Evolutionary conservation across 257 asterid genomes (phyloP).

Genomic region (Thymus mandschuricus): DNA sequence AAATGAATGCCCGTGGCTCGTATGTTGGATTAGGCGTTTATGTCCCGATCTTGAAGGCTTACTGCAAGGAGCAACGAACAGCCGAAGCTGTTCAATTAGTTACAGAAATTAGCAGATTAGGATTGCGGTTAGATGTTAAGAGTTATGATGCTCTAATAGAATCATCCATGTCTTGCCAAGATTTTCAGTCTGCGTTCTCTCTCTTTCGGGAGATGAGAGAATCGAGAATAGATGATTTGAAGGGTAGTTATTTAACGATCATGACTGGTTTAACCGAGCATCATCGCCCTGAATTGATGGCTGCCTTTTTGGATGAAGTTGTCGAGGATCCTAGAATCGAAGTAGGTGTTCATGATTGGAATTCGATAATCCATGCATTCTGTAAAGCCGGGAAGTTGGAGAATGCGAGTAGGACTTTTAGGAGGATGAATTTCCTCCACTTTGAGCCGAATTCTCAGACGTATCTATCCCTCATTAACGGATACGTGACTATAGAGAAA

Average conservation of each 20-base stretch:
- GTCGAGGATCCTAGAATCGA: slow-evolving; percentile 84
- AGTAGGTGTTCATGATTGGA: slow-evolving; percentile 94
- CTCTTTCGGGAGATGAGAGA: slow-evolving; percentile 95
- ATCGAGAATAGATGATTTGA: slow-evolving; percentile 64
- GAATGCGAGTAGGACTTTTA: slow-evolving; percentile 79
- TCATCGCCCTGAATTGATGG: slow-evolving; percentile 96
- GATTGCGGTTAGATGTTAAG: slow-evolving; percentile 60
- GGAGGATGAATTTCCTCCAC: slow-evolving; percentile 86
- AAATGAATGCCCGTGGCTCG: slow-evolving; percentile 78
- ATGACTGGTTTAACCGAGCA: slow-evolving; percentile 96
- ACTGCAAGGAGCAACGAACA: slow-evolving; percentile 73
- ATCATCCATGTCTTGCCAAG: slow-evolving; percentile 89
- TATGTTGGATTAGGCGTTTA: slow-evolving; percentile 76
- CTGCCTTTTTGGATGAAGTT: slow-evolving; percentile 79
- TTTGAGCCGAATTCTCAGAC: slow-evolving; percentile 92
- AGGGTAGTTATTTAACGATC: slow-evolving; percentile 79
- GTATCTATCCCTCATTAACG: slow-evolving; percentile 80
- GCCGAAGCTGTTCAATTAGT: slow-evolving; percentile 93
- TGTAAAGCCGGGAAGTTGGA: slow-evolving; percentile 87
- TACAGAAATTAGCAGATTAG: slow-evolving; percentile 61
- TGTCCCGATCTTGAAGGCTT: slow-evolving; percentile 75
- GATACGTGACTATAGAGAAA: slow-evolving; percentile 64
- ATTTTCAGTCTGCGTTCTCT: slow-evolving; percentile 92
- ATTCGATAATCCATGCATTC: slow-evolving; percentile 91
- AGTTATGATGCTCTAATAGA: slow-evolving; percentile 79